A percentile compares a stretch with the other conserved stretches of the same genome.
phyloP scores from a whole-genome alignment of 176 grass and related monocot genomes.

The Cymbopogon citratus region DNA sequence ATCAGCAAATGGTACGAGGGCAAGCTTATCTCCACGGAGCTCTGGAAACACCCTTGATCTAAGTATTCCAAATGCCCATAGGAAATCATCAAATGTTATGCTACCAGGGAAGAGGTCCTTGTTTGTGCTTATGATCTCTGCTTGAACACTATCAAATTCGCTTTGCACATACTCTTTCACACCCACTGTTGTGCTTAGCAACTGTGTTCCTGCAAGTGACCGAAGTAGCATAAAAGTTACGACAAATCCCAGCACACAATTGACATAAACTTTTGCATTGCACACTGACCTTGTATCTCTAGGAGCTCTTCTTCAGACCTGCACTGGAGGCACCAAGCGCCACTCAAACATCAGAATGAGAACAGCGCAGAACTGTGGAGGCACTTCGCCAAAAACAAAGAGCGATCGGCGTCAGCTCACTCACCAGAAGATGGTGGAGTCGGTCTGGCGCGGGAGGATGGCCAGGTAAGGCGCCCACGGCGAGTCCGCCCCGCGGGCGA shows the following conservation, averaged over 20 bases:
- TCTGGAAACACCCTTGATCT: conserved; percentile 83
- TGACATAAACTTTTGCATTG: neutral
- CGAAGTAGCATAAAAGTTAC: neutral
- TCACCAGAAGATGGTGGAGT: conserved; percentile 96
- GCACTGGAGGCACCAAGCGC: conserved; percentile 72
- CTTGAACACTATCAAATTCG: conserved; percentile 69
- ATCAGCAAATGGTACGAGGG: conserved; percentile 91
- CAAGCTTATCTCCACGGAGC: conserved; percentile 83
- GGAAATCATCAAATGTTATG: conserved; percentile 72
- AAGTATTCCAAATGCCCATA: conserved; percentile 87
- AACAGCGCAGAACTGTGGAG: neutral
- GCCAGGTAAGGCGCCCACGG: conserved; percentile 77
- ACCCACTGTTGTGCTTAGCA: conserved; percentile 79
- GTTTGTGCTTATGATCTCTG: conserved; percentile 54
- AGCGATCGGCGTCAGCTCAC: conserved; percentile 6
- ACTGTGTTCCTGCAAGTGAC: conserved; percentile 62
- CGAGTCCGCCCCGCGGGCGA: conserved; percentile 49
- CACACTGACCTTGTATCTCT: conserved; percentile 71
- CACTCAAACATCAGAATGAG: conserved; percentile 3
- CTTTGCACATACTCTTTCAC: conserved; percentile 81
- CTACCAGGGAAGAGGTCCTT: conserved; percentile 63
- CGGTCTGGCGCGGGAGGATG: conserved; percentile 63
- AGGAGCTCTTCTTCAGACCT: conserved; percentile 97
- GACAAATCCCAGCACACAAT: neutral
- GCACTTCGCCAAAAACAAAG: conserved; percentile 24